A percentile compares a stretch with the other conserved stretches of the same genome.
These are phyloP conservation scores for Scutellaria minor DNA, from an alignment of 257 asterid genomes.

Conservation along the genomic window DNA sequence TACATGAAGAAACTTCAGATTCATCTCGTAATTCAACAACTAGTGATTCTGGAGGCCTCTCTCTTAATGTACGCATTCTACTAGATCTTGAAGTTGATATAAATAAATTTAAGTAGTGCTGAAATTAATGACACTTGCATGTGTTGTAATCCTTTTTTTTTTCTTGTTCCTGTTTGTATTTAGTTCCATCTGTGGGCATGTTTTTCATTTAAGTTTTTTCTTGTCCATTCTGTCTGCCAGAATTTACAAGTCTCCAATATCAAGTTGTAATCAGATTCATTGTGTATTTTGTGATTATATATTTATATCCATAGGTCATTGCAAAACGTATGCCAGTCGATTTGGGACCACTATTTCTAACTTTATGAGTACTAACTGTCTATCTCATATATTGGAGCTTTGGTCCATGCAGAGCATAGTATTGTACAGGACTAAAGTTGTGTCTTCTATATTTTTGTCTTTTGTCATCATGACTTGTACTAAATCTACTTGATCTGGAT, in stretches of 20 bases:
- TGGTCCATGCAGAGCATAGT: slow-evolving; percentile 28
- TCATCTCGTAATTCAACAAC: slow-evolving; percentile 69
- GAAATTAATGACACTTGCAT: slow-evolving; percentile 23
- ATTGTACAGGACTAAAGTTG: slow-evolving; percentile 16
- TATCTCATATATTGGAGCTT: slow-evolving; percentile 16
- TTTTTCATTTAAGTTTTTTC: slow-evolving; percentile 24
- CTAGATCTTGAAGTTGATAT: slow-evolving; percentile 27
- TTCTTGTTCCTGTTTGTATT: slow-evolving; percentile 31
- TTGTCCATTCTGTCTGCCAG: slow-evolving; percentile 27
- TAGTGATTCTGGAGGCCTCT: slow-evolving; percentile 69
- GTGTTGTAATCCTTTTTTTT: slow-evolving; percentile 15
- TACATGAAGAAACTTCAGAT: slow-evolving; percentile 58
- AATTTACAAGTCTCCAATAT: slow-evolving; percentile 29
- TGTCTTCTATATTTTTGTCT: slow-evolving; percentile 31
- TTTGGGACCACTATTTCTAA: slow-evolving; percentile 10
- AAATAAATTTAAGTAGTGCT: slow-evolving; percentile 20
- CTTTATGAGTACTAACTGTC: slow-evolving; percentile 9
- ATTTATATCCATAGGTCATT: background rate
- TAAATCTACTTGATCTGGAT: slow-evolving; percentile 35
- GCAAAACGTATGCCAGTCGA: slow-evolving; percentile 24
- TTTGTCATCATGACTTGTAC: slow-evolving; percentile 21
- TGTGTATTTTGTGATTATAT: slow-evolving; percentile 6
- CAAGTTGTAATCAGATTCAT: slow-evolving; percentile 13
- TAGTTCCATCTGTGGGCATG: slow-evolving; percentile 21
- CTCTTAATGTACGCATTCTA: slow-evolving; percentile 70